Conservation (phyloP, 306 rosid genomes). For the Castanea sativa region DNA sequence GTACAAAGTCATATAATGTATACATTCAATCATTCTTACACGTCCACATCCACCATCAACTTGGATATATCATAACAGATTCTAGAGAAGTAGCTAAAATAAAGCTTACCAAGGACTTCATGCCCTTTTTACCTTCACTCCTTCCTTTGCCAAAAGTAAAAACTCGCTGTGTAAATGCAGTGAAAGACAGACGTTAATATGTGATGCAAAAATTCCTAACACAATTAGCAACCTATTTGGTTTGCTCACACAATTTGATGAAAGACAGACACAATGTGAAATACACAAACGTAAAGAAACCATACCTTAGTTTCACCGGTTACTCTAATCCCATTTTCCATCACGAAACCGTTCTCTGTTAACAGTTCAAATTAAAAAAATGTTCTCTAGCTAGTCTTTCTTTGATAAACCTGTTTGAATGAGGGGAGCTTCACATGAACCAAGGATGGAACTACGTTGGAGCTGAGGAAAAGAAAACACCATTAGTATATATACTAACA, state of each 20-base stretch:
- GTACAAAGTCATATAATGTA: too few species aligned
- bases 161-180: slow-evolving; percentile 59
- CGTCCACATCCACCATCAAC: not conserved
- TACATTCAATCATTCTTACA: not conserved
- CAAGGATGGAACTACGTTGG: too few species aligned
- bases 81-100: not conserved
- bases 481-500: too few species aligned
- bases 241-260: not conserved
- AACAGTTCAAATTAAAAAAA: too few species aligned
- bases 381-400: too few species aligned
- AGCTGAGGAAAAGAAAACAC: too few species aligned
- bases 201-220: too few species aligned
- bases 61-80: not conserved
- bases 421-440: too few species aligned
- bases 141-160: slow-evolving; percentile 90
- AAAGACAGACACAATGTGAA: not conserved
- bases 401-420: too few species aligned
- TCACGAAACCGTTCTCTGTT: not conserved
- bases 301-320: not conserved
- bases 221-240: not conserved
- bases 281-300: not conserved
- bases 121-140: slow-evolving; percentile 87
- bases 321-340: not conserved
- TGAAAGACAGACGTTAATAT: too few species aligned
- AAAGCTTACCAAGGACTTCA: slow-evolving; percentile 85